phyloP scores from a whole-genome alignment of 805 yeast genomes.

The Suhomyces sp. region DNA sequence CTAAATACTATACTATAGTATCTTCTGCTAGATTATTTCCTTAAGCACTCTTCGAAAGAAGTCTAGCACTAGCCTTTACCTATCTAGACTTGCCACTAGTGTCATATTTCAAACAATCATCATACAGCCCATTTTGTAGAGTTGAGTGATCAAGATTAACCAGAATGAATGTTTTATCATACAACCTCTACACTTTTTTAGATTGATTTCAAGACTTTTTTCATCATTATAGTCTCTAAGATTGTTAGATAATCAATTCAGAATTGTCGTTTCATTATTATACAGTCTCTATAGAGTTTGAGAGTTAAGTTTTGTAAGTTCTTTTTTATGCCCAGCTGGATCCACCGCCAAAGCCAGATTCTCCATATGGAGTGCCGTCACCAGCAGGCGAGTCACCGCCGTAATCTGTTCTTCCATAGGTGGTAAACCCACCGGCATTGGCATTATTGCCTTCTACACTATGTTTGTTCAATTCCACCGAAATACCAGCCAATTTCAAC shows the following conservation, averaged over 20 bases:
- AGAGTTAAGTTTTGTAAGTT: no score
- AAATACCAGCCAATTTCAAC: constrained; percentile 84
- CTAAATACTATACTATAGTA: no score
- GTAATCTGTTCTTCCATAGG: constrained; percentile 38
- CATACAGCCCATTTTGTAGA: background rate
- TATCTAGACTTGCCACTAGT: no score
- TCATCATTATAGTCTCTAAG: no score
- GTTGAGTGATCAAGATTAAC: background rate
- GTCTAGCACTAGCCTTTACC: no score
- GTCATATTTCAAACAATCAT: no score
- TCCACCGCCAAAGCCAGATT: constrained; percentile 12
- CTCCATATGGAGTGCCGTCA: constrained; percentile 21
- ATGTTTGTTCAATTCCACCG: constrained; percentile 59
- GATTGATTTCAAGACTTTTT: background rate
- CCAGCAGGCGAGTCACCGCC: constrained; percentile 30
- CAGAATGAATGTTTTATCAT: no score
- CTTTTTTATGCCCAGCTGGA: background rate
- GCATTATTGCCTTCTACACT: constrained; percentile 39
- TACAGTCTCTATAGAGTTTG: background rate
- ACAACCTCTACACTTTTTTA: no score
- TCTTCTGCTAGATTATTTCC: no score
- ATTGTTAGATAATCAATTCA: no score
- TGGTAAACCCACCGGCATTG: constrained; percentile 48
- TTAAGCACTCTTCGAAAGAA: no score
- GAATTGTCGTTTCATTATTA: background rate